Evolutionary conservation across 1,284 basidiomycete species (phyloP), one percentile per base, ranked within the genome.

Genomic region (Sparassis latifolia): DNA sequence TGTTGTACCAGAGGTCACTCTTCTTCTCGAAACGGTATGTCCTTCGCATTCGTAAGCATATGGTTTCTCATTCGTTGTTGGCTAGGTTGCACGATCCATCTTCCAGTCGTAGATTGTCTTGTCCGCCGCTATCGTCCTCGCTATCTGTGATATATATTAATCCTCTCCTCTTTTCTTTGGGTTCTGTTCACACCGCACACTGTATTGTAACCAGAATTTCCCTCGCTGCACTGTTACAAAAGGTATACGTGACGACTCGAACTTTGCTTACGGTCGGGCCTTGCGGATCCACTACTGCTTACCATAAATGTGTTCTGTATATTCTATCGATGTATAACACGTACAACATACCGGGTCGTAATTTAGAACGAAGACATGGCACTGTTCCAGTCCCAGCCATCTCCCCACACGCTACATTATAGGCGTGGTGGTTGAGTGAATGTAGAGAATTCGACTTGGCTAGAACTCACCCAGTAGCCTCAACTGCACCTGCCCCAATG

Each of bases 11-110:
- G 89, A 92, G 66, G 88, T 91, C 57, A 84, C 85, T 42, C 69
- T 87, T 66, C 78, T 91, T 59, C 79, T 91, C 61, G 84, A 89
- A 70, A 84, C 81, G 71, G 88, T 91, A 69, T 63, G 86, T 76
- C 5, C 33, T n/a, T 41, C 27, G 29, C 5, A 20, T 12, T 42
- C 7, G 1, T 12, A 40, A 42, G 44, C 12, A 37, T 9, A 7
- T 4, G n/a, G 9, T 3, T 3, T 41, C 3, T 35, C 39, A 49
- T 45, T 50, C 31, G 37, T 40, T 45, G 37, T 41, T 48, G 35
- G 33, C 31, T 64, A 88, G 85, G 83, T 87, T 56, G 81, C 82
- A 63, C 77, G 78, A 70, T 83, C 82, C 62, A 80, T 87, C 69
- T 86, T 84, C 71, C 78, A 80, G 69, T 71, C 77, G 66, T 88